Percentiles rank a stretch among this genome's conserved stretches.
phyloP scores from a whole-genome alignment of 1,139 yeast genomes.

The Geotrichum siamense region DNA sequence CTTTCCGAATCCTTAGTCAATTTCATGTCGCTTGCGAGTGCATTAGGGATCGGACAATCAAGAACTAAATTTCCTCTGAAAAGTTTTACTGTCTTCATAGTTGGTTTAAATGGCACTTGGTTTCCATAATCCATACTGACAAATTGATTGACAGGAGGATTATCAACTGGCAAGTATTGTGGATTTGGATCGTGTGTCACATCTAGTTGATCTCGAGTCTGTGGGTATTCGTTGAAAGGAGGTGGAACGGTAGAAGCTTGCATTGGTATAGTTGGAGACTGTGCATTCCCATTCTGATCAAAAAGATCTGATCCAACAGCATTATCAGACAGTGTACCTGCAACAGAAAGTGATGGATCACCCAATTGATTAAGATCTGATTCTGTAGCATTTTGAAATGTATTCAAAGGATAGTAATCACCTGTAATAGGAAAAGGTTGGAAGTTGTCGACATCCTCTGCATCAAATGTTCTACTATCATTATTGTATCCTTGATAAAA shows the following conservation, averaged over 20 bases:
- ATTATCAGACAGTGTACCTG: slow-evolving; percentile 1
- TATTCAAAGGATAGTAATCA: slow-evolving; percentile 36
- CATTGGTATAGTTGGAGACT: not conserved
- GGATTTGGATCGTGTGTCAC: not conserved
- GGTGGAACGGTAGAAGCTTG: not conserved
- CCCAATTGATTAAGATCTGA: not conserved
- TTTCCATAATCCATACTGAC: not conserved
- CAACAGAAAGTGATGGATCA: not conserved
- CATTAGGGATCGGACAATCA: slow-evolving; percentile 58
- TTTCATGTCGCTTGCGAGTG: slow-evolving; percentile 4
- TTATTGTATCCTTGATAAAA: slow-evolving; percentile 12
- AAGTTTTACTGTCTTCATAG: slow-evolving; percentile 38
- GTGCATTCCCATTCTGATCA: not conserved
- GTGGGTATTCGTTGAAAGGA: no score
- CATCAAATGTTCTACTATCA: slow-evolving; percentile 8
- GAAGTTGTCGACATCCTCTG: slow-evolving; percentile 14
- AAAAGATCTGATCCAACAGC: not conserved
- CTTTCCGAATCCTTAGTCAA: slow-evolving; percentile 28
- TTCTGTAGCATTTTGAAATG: slow-evolving; percentile 29
- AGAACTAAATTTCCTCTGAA: slow-evolving; percentile 68
- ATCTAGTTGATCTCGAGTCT: not conserved
- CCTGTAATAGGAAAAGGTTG: slow-evolving; percentile 33
- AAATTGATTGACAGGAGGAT: not conserved
- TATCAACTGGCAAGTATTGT: not conserved
- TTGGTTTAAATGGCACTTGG: not conserved